phyloP scores from a whole-genome alignment of 2,329 filamentous ascomycete genomes.

The Fusarium lateritium region DNA sequence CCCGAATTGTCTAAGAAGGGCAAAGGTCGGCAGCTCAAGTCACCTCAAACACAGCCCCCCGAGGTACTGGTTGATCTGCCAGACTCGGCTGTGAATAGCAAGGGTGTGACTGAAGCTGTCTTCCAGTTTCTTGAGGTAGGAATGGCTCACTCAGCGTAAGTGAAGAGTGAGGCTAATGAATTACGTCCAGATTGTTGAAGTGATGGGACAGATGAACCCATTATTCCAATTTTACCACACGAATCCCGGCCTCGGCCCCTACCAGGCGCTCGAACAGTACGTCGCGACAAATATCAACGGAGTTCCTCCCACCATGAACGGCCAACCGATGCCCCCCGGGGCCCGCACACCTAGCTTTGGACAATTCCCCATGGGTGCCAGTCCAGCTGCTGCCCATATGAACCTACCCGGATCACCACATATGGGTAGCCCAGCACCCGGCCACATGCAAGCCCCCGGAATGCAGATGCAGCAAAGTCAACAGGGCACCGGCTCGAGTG shows the following conservation, averaged over 20 bases:
- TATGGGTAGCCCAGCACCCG: conserved; percentile 72
- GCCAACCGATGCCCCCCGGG: conserved; percentile 63
- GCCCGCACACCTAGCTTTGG: conserved; percentile 69
- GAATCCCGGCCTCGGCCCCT: conserved; percentile 69
- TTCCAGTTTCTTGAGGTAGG: conserved; percentile 76
- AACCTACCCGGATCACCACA: conserved; percentile 75
- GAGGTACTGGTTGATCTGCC: conserved; percentile 71
- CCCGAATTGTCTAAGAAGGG: conserved; percentile 78
- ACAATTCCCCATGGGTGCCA: conserved; percentile 72
- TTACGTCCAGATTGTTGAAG: conserved; percentile 70
- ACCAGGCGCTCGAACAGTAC: conserved; percentile 73
- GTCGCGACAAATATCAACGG: conserved; percentile 64
- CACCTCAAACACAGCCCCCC: conserved; percentile 70
- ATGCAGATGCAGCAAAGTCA: conserved; percentile 79
- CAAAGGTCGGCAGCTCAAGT: conserved; percentile 72
- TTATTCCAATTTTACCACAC: conserved; percentile 71
- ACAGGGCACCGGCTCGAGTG: conserved; percentile 76
- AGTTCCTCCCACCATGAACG: conserved; percentile 60
- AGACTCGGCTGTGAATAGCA: conserved; percentile 69
- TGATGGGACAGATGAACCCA: conserved; percentile 77
- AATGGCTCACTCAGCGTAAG: conserved; percentile 34
- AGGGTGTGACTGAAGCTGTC: conserved; percentile 73
- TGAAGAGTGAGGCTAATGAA: conserved; percentile 44
- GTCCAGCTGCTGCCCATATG: conserved; percentile 72
- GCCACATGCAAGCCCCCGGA: conserved; percentile 73